A percentile compares a stretch with the other conserved stretches of the same genome.
These are phyloP conservation scores for Calonectria crousiana DNA, from an alignment of 2,329 filamentous ascomycete species.

Conservation along the genomic window DNA sequence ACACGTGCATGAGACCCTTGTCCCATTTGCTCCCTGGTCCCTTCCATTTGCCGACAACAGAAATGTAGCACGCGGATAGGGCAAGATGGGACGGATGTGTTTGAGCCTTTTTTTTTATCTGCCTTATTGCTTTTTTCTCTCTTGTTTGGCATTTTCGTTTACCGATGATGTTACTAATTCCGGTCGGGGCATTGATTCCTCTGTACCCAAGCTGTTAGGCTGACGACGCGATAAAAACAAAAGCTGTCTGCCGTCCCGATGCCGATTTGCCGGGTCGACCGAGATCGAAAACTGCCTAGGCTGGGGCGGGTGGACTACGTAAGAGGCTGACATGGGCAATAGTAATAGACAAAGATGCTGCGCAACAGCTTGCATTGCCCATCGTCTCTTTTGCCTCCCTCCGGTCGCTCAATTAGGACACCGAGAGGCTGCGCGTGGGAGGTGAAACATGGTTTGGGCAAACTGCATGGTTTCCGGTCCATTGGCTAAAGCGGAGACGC, in stretches of 20 bases:
- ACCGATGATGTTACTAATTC: background rate
- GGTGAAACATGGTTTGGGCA: slow-evolving; percentile 8
- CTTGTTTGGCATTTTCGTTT: background rate
- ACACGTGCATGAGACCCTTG: slow-evolving; percentile 27
- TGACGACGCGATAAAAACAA: background rate
- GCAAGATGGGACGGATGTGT: background rate
- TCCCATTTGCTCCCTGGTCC: slow-evolving; percentile 12
- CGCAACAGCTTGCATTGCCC: background rate
- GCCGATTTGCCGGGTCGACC: slow-evolving; percentile 14
- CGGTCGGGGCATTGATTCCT: background rate
- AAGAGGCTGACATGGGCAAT: slow-evolving; percentile 6
- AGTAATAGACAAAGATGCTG: background rate
- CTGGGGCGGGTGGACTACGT: slow-evolving; percentile 4
- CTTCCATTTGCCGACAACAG: background rate
- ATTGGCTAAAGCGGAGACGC: background rate
- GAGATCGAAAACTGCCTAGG: slow-evolving; percentile 8
- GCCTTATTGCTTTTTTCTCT: background rate
- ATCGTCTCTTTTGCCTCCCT: slow-evolving; percentile 11
- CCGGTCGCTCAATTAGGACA: slow-evolving; percentile 29
- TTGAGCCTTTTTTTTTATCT: background rate
- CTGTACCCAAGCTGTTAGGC: background rate
- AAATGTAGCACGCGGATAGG: background rate
- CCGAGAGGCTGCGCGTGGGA: slow-evolving; percentile 25
- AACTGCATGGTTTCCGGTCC: slow-evolving; percentile 2
- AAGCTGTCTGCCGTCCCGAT: background rate